phyloP scores from a whole-genome alignment of 1,139 yeast genomes.

The Debaryomyces udenii region DNA sequence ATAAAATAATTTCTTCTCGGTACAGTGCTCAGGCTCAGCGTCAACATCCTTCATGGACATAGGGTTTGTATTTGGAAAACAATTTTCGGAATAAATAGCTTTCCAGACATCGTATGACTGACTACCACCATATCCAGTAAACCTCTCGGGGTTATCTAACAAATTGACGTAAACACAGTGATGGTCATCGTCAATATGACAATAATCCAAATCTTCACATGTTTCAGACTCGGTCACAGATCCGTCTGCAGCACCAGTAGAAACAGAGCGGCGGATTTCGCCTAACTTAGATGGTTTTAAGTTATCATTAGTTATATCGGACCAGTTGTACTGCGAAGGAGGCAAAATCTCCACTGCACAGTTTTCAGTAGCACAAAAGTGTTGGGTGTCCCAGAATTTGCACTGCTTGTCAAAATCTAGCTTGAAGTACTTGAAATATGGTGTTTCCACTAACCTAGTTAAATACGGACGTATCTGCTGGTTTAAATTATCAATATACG shows the following conservation, averaged over 20 bases:
- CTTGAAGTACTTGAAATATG: slow-evolving; percentile 85
- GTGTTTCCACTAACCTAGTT: slow-evolving; percentile 59
- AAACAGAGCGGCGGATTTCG: slow-evolving; percentile 29
- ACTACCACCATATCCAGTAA: slow-evolving; percentile 93
- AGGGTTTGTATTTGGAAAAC: slow-evolving; percentile 63
- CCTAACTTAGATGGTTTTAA: slow-evolving; percentile 80
- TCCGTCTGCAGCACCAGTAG: slow-evolving; percentile 20
- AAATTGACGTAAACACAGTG: slow-evolving; percentile 82
- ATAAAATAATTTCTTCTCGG: slow-evolving; percentile 86
- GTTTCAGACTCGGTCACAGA: slow-evolving; percentile 24
- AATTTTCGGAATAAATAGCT: slow-evolving; percentile 88
- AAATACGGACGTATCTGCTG: slow-evolving; percentile 50
- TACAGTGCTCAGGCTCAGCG: slow-evolving; percentile 57
- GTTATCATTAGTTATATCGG: slow-evolving; percentile 62
- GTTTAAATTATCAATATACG: slow-evolving; percentile 46
- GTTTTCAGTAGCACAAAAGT: slow-evolving; percentile 87
- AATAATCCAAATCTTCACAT: slow-evolving; percentile 52
- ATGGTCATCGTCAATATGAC: slow-evolving; percentile 63
- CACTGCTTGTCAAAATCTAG: slow-evolving; percentile 85
- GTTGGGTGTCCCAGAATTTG: slow-evolving; percentile 83
- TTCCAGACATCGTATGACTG: slow-evolving; percentile 94
- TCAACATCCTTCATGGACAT: slow-evolving; percentile 33
- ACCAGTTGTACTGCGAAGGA: slow-evolving; percentile 56
- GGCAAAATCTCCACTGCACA: slow-evolving; percentile 85
- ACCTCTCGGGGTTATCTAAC: slow-evolving; percentile 89